Conservation (phyloP, 352 stramenopile species). For the Globisporangium sylvaticum region DNA sequence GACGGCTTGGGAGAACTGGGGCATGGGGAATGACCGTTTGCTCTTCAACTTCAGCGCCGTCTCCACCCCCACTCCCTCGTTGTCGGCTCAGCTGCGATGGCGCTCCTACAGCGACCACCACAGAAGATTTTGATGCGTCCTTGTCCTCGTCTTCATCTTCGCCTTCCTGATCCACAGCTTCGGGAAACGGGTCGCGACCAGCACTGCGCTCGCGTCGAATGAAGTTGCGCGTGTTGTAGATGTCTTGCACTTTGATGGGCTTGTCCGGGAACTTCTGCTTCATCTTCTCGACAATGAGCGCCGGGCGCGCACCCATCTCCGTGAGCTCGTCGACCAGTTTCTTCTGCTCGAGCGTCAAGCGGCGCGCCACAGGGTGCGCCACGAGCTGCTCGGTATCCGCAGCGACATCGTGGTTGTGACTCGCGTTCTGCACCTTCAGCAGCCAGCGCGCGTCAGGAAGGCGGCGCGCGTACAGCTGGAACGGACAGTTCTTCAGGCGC, state of each 20-base stretch:
- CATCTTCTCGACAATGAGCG: constrained; percentile 35
- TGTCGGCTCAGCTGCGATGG: background rate
- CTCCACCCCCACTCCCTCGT: background rate
- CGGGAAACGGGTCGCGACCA: constrained; percentile 26
- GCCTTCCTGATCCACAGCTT: background rate
- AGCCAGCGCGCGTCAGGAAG: constrained; percentile 24
- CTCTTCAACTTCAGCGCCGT: background rate
- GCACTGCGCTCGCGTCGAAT: constrained; percentile 36
- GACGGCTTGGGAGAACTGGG: background rate
- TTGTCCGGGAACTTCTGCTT: constrained; percentile 36
- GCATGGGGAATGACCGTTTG: background rate
- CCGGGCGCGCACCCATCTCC: constrained; percentile 24
- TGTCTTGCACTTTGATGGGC: constrained; percentile 43
- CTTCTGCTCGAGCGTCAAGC: constrained; percentile 37
- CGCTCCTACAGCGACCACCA: background rate
- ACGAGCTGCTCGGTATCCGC: constrained; percentile 21
- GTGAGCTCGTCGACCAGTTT: constrained; percentile 35
- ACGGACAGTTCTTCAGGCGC: constrained; percentile 36
- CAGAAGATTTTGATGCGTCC: background rate
- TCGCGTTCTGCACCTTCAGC: constrained; percentile 28
- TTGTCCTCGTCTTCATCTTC: background rate
- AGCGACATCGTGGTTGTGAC: constrained; percentile 32
- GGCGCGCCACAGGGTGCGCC: constrained; percentile 26
- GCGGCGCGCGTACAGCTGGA: constrained; percentile 37
- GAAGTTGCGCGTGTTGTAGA: constrained; percentile 51